Percentiles rank a stretch among this genome's conserved stretches.
phyloP scores from a whole-genome alignment of 768 basidiomycete genomes.

The Pulveroboletus frians region DNA sequence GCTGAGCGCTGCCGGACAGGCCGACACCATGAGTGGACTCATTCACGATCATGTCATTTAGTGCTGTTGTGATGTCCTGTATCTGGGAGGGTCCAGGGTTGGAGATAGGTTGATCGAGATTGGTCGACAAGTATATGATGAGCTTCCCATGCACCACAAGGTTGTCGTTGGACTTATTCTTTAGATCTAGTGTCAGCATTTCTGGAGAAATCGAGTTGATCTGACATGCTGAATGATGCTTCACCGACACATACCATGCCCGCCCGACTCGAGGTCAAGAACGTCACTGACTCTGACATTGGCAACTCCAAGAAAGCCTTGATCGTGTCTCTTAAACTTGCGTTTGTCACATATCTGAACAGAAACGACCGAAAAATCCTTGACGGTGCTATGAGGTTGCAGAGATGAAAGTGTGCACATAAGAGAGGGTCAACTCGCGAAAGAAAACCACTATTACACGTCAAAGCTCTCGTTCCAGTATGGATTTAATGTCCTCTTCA shows the following conservation, averaged over 20 bases:
- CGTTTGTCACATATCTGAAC: constrained; percentile 99
- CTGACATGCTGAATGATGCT: neutral
- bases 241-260: constrained; percentile 69
- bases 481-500: constrained; percentile 91
- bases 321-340: constrained; percentile 97
- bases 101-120: constrained; percentile 75
- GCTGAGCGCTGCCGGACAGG: constrained; percentile 30
- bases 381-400: constrained; percentile 63
- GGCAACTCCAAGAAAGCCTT: constrained; percentile 97
- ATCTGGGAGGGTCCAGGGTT: constrained; percentile 79
- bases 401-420: constrained; percentile 2
- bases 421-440: neutral
- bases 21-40: constrained; percentile 43
- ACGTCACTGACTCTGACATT: constrained; percentile 90
- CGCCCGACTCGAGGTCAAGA: constrained; percentile 85
- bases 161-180: constrained; percentile 92
- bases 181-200: constrained; percentile 94
- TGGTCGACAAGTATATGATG: constrained; percentile 95
- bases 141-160: constrained; percentile 97
- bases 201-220: constrained; percentile 42
- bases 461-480: constrained; percentile 99
- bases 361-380: constrained; percentile 95
- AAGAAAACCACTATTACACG: constrained; percentile 53
- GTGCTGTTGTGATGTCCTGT: constrained; percentile 50
- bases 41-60: constrained; percentile 57